Conservation (phyloP, 2,329 filamentous ascomycete species). For the Aplosporella prunicola region DNA sequence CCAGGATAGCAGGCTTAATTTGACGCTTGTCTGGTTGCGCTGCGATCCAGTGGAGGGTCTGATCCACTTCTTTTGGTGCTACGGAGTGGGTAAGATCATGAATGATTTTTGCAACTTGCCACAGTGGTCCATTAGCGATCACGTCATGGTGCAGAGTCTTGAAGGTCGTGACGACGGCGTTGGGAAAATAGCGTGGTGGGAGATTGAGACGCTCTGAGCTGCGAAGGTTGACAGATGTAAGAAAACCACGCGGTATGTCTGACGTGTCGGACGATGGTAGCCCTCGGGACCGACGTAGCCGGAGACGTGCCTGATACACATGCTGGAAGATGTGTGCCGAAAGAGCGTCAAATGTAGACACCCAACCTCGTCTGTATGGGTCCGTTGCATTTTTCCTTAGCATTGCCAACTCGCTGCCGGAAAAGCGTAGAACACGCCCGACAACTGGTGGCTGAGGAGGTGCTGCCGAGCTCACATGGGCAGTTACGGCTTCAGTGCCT, state of each 20-base stretch:
- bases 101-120: background rate
- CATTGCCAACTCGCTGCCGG: background rate
- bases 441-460: background rate
- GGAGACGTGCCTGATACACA: background rate
- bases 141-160: background rate
- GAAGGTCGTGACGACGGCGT: background rate
- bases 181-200: background rate
- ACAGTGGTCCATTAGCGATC: background rate
- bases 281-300: background rate
- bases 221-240: conserved; percentile 4
- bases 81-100: background rate
- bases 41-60: conserved; percentile 1
- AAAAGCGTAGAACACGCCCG: background rate
- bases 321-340: conserved; percentile 2
- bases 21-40: conserved; percentile 1
- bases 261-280: background rate
- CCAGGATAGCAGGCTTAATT: background rate
- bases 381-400: background rate
- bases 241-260: background rate
- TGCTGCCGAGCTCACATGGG: background rate
- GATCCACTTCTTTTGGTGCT: background rate
- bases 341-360: conserved; percentile 4
- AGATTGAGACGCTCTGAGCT: background rate
- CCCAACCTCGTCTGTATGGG: background rate
- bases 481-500: background rate